Evolutionary conservation across 2,329 filamentous ascomycete species (phyloP).

Genomic region (Cladosporium sp.): DNA sequence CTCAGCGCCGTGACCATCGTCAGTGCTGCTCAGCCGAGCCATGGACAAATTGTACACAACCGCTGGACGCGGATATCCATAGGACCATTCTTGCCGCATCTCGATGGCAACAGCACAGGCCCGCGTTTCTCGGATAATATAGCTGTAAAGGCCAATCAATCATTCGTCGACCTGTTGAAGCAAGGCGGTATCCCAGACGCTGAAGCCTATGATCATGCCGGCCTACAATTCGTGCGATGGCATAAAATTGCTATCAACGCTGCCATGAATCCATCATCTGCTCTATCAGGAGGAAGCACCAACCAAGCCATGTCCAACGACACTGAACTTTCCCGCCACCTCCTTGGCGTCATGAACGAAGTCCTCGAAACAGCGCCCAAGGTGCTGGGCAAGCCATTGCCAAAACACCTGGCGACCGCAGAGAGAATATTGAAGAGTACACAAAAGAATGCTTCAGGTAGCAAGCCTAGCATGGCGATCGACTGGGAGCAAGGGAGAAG

Average conservation of each 20-base stretch:
- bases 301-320: slow-evolving; percentile 65
- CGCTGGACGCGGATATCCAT: slow-evolving; percentile 70
- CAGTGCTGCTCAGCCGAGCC: slow-evolving; percentile 61
- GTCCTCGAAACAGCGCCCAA: slow-evolving; percentile 61
- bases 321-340: slow-evolving; percentile 57
- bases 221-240: slow-evolving; percentile 67
- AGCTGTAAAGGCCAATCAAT: slow-evolving; percentile 38
- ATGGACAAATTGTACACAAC: slow-evolving; percentile 64
- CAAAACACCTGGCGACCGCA: slow-evolving; percentile 56
- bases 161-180: slow-evolving; percentile 53
- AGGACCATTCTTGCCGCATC: slow-evolving; percentile 58
- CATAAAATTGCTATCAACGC: slow-evolving; percentile 75
- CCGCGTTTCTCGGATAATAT: slow-evolving; percentile 22
- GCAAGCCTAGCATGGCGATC: slow-evolving; percentile 60
- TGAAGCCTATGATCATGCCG: slow-evolving; percentile 59
- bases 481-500: slow-evolving; percentile 65
- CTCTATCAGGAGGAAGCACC: slow-evolving; percentile 60
- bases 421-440: slow-evolving; percentile 62
- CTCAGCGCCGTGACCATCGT: slow-evolving; percentile 67
- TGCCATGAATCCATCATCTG: slow-evolving; percentile 68
- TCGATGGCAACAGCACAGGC: slow-evolving; percentile 32
- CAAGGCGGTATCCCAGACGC: slow-evolving; percentile 64
- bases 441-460: slow-evolving; percentile 57
- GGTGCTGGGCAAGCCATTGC: slow-evolving; percentile 59
- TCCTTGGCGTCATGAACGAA: slow-evolving; percentile 66